phyloP scores from a whole-genome alignment of 1,139 yeast genomes.

The Kluyveromyces sp. region DNA sequence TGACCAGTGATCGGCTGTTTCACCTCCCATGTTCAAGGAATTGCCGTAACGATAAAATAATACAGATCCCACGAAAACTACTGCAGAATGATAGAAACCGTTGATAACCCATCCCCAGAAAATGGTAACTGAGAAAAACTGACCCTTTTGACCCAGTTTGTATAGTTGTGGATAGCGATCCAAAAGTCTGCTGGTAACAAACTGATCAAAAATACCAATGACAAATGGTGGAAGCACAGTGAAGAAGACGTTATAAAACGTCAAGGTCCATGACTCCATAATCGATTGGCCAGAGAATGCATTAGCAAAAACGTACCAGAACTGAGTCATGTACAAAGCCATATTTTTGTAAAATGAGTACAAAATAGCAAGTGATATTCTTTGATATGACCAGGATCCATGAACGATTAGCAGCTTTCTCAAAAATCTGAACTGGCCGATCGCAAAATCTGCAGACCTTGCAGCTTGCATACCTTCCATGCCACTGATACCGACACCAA shows the following conservation, averaged over 20 bases:
- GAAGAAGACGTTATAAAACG: slow-evolving; percentile 91
- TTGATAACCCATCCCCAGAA: slow-evolving; percentile 98
- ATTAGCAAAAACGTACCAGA: slow-evolving; percentile 92
- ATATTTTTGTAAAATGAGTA: slow-evolving; percentile 95
- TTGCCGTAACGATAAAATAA: slow-evolving; percentile 66
- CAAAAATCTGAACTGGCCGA: slow-evolving; percentile 89
- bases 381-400: slow-evolving; percentile 96
- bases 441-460: slow-evolving; percentile 92
- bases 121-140: slow-evolving; percentile 80
- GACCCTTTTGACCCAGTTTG: slow-evolving; percentile 80
- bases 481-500: slow-evolving; percentile 97
- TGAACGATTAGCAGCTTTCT: slow-evolving; percentile 81
- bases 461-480: slow-evolving; percentile 99
- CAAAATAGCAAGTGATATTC: slow-evolving; percentile 84
- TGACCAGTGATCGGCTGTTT: slow-evolving; percentile 82
- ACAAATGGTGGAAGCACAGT: slow-evolving; percentile 95
- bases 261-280: slow-evolving; percentile 96
- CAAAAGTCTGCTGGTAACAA: slow-evolving; percentile 80
- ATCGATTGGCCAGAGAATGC: slow-evolving; percentile 94
- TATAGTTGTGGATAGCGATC: slow-evolving; percentile 92
- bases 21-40: slow-evolving; percentile 54
- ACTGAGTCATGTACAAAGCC: slow-evolving; percentile 93
- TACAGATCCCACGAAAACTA: slow-evolving; percentile 68
- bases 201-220: slow-evolving; percentile 94
- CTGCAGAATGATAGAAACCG: slow-evolving; percentile 90